These are phyloP conservation scores for Fomes fomentarius DNA, from an alignment of 1,284 basidiomycete genomes.

Conservation along the genomic window DNA sequence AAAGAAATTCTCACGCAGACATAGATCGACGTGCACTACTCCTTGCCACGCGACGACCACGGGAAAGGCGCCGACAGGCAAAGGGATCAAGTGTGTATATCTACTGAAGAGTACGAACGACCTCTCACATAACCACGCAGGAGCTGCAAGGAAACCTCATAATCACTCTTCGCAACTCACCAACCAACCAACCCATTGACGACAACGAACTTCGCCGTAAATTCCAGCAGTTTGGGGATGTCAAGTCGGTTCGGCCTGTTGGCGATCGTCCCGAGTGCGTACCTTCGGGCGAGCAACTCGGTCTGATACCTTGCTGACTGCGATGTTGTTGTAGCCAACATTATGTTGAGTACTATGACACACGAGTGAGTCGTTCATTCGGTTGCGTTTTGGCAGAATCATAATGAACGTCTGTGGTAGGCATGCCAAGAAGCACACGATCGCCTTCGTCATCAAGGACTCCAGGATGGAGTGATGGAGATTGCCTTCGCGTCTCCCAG, in stretches of 20 bases:
- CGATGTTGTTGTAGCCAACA: slow-evolving; percentile 57
- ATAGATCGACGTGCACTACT: slow-evolving; percentile 98
- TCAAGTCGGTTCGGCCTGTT: slow-evolving; percentile 76
- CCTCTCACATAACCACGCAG: slow-evolving; percentile 34
- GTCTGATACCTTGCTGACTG: not conserved
- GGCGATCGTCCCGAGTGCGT: slow-evolving; percentile 74
- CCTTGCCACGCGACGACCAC: slow-evolving; percentile 89
- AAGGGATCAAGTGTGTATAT: slow-evolving; percentile 77
- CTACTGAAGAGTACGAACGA: not conserved
- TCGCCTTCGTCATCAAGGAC: slow-evolving; percentile 72
- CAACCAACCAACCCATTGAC: slow-evolving; percentile 68
- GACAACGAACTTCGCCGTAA: slow-evolving; percentile 83
- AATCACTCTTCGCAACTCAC: slow-evolving; percentile 74
- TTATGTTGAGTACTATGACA: slow-evolving; percentile 90
- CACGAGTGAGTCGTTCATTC: slow-evolving; percentile 55
- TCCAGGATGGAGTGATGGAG: slow-evolving; percentile 88
- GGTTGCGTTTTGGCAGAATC: not conserved
- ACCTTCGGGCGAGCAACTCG: slow-evolving; percentile 6
- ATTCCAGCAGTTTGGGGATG: slow-evolving; percentile 88
- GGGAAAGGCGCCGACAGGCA: slow-evolving; percentile 76
- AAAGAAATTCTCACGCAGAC: not conserved
- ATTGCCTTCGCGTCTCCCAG: slow-evolving; percentile 89
- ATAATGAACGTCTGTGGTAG: slow-evolving; percentile 36
- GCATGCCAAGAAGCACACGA: slow-evolving; percentile 82
- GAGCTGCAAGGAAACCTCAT: slow-evolving; percentile 83